These are phyloP conservation scores for Postia placenta DNA, from an alignment of 768 basidiomycete genomes.

Conservation along the genomic window DNA sequence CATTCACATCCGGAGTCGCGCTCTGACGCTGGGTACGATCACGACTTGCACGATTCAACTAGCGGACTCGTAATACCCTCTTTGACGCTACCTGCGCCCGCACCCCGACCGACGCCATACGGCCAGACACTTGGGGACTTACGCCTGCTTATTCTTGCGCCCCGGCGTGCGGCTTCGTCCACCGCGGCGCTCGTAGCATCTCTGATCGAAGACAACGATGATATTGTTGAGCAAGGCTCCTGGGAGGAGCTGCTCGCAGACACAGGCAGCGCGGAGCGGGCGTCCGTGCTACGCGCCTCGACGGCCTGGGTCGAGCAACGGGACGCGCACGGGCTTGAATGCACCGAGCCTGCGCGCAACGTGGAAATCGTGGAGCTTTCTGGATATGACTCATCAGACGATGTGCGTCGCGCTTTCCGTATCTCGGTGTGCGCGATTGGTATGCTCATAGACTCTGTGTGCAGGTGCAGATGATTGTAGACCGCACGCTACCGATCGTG, in stretches of 20 bases:
- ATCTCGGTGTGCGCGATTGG: too few relatives aligned
- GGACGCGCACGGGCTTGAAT: conserved; percentile 60
- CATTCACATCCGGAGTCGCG: conserved; percentile 22
- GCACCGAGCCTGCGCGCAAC: conserved; percentile 58
- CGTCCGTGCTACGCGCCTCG: conserved; percentile 36
- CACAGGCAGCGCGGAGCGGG: background rate
- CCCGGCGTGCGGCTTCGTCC: conserved; percentile 36
- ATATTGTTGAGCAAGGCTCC: conserved; percentile 54
- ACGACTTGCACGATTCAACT: conserved; percentile 27
- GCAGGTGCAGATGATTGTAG: conserved; percentile 16
- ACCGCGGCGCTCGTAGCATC: conserved; percentile 37
- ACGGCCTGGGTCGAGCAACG: conserved; percentile 69
- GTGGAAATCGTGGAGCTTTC: conserved; percentile 52
- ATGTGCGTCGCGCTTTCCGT: conserved; percentile 4
- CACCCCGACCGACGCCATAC: conserved; percentile 59
- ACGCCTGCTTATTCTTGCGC: conserved; percentile 48
- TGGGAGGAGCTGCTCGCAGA: conserved; percentile 40
- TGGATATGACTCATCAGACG: conserved; percentile 1
- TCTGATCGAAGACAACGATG: conserved; percentile 54
- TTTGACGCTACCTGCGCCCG: conserved; percentile 51
- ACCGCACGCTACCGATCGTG: conserved; percentile 35
- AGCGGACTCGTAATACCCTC: conserved; percentile 68
- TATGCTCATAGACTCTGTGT: too few relatives aligned
- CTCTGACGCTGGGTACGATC: conserved; percentile 8
- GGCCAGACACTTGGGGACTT: conserved; percentile 65